phyloP scores from a whole-genome alignment of 441 rosid genomes.

The Isatis lusitanica region DNA sequence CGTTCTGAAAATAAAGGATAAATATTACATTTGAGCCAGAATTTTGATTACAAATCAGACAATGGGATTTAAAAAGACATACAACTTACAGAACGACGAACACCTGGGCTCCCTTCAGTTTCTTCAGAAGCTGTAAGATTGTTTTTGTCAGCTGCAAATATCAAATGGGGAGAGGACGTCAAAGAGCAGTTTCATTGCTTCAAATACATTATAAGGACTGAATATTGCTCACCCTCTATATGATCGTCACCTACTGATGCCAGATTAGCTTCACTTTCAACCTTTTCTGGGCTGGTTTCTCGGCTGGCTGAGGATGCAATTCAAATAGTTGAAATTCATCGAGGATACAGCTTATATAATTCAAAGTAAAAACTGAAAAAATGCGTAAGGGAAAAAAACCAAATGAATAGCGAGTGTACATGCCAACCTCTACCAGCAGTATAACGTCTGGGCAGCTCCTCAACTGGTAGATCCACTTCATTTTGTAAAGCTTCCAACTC shows the following conservation, averaged over 20 bases:
- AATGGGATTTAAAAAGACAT: constrained; percentile 78
- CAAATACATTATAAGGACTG: constrained; percentile 31
- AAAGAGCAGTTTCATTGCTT: constrained; percentile 35
- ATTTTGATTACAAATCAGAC: constrained; percentile 42
- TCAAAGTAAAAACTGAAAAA: neutral
- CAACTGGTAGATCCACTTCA: constrained; percentile 87
- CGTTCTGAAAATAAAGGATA: constrained; percentile 54
- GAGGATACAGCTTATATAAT: neutral
- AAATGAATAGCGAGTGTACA: constrained; percentile 9
- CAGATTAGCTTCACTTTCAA: constrained; percentile 40
- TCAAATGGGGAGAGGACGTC: constrained; percentile 26
- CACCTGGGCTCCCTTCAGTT: constrained; percentile 52
- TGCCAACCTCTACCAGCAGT: constrained; percentile 53
- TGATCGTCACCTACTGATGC: constrained; percentile 41
- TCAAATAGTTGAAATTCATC: constrained; percentile 7
- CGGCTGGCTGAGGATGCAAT: constrained; percentile 44
- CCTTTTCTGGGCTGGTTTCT: constrained; percentile 51
- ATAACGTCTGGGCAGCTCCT: constrained; percentile 82
- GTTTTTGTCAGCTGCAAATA: constrained; percentile 49
- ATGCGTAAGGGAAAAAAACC: neutral
- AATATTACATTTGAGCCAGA: constrained; percentile 57
- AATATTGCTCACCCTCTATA: constrained; percentile 45
- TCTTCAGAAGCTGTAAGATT: constrained; percentile 42
- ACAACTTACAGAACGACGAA: constrained; percentile 99
- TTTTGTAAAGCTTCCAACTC: constrained; percentile 85